Percentiles rank a stretch among this genome's conserved stretches.
phyloP scores from a whole-genome alignment of 176 grass and related monocot genomes.

The Zoysia japonica region DNA sequence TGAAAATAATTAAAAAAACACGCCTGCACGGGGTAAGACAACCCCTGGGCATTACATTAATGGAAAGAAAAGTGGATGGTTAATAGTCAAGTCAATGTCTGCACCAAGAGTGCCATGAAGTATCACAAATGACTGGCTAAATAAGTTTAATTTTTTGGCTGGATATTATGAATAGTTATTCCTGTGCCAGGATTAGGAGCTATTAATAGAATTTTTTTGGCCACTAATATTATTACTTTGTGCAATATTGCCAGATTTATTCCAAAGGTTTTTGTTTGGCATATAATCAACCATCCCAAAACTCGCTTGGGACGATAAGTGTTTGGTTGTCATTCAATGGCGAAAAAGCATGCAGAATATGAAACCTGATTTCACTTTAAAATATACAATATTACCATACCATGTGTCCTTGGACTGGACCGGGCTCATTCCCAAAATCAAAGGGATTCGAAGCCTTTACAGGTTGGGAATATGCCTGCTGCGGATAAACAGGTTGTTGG shows the following conservation, averaged over 20 bases:
- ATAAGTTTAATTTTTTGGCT: background rate
- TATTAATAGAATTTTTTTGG: background rate
- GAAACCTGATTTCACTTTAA: constrained; percentile 6
- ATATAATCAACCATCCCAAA: background rate
- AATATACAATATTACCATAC: constrained; percentile 40
- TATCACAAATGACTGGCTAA: constrained; percentile 9
- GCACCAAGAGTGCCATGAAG: constrained; percentile 12
- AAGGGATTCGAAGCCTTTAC: constrained; percentile 83
- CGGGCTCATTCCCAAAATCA: constrained; percentile 67
- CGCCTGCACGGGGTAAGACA: too few species aligned
- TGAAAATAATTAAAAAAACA: constrained; percentile 9
- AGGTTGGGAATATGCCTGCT: constrained; percentile 54
- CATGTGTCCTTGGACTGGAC: constrained; percentile 51
- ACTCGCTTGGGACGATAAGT: background rate
- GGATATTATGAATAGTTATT: background rate
- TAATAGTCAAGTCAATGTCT: background rate
- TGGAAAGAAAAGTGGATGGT: constrained; percentile 25
- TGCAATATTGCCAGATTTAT: background rate
- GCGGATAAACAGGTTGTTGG: constrained; percentile 42
- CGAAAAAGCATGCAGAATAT: constrained; percentile 31
- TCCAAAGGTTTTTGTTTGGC: background rate
- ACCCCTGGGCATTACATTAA: constrained; percentile 6
- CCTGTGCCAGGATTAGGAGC: background rate
- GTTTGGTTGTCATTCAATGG: background rate
- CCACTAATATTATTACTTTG: background rate